Evolutionary conservation across 257 asterid species (phyloP).

Genomic region (Avicennia marina): DNA sequence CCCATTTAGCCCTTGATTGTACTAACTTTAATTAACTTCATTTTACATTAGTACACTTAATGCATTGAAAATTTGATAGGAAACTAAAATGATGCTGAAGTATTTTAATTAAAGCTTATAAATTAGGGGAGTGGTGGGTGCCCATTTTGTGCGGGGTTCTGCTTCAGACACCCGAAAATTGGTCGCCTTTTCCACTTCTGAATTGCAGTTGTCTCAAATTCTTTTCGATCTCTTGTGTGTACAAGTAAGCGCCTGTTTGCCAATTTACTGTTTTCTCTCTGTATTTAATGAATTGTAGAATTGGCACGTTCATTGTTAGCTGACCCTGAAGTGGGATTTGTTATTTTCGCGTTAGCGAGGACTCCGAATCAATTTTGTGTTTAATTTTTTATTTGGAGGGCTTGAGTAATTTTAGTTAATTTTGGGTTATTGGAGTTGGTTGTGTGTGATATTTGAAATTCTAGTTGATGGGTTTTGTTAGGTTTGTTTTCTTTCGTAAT

Average conservation of each 20-base stretch:
- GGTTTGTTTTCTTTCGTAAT: not conserved
- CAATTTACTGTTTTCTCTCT: not conserved
- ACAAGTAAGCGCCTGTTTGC: slow-evolving; percentile 24
- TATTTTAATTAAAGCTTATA: too few species aligned
- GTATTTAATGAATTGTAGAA: not conserved
- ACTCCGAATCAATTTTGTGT: not conserved
- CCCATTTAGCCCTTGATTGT: too few species aligned
- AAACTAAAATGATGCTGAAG: too few species aligned
- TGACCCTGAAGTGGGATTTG: not conserved
- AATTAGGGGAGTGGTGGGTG: too few species aligned
- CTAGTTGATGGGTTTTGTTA: not conserved
- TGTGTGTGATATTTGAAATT: slow-evolving; percentile 1
- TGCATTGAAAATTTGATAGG: too few species aligned
- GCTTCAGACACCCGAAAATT: slow-evolving; percentile 18
- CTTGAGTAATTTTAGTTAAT: not conserved
- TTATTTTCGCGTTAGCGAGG: not conserved
- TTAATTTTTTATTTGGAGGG: not conserved
- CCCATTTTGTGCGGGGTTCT: slow-evolving; percentile 24
- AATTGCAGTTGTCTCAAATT: slow-evolving; percentile 6
- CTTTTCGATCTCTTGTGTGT: slow-evolving; percentile 2
- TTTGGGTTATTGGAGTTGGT: slow-evolving; percentile 5
- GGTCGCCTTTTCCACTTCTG: not conserved
- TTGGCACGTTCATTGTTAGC: not conserved
- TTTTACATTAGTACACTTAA: too few species aligned
- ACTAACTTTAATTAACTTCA: too few species aligned